Percentiles rank a stretch among this genome's conserved stretches.
These are phyloP conservation scores for Dactylella cylindrospora DNA, from an alignment of 2,329 filamentous ascomycete genomes.

Conservation along the genomic window DNA sequence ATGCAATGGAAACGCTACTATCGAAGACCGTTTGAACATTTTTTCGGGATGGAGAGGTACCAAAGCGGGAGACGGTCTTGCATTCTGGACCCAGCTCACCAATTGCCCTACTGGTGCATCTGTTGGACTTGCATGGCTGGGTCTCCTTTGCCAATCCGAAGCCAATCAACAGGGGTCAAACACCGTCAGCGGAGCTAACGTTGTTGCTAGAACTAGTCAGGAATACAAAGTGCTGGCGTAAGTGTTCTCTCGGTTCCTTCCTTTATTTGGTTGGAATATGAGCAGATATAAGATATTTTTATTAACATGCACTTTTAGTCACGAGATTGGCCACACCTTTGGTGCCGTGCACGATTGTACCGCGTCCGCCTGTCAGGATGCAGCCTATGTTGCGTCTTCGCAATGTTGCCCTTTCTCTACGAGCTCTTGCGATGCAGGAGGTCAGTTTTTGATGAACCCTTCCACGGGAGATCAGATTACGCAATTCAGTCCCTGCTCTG, in stretches of 20 bases:
- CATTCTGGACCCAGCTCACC: conserved; percentile 88
- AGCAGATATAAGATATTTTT: not conserved
- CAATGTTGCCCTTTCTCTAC: conserved; percentile 76
- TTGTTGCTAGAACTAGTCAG: conserved; percentile 77
- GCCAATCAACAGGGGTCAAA: conserved; percentile 61
- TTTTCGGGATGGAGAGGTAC: conserved; percentile 85
- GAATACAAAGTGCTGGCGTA: conserved; percentile 92
- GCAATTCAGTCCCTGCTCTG: conserved; percentile 79
- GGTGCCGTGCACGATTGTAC: conserved; percentile 94
- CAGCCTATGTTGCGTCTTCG: conserved; percentile 50
- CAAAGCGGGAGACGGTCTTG: conserved; percentile 74
- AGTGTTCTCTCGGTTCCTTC: conserved; percentile 1
- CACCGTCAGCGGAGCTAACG: conserved; percentile 80
- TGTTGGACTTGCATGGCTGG: conserved; percentile 90
- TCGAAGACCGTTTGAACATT: conserved; percentile 76
- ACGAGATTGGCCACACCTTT: conserved; percentile 92
- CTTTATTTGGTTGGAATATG: conserved; percentile 42
- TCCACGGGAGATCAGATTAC: conserved; percentile 73
- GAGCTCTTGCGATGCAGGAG: conserved; percentile 70
- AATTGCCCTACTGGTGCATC: conserved; percentile 79
- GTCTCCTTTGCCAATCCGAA: conserved; percentile 72
- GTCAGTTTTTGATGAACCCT: conserved; percentile 93
- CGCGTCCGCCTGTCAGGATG: conserved; percentile 51
- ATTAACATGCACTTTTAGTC: conserved; percentile 51
- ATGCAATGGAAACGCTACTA: conserved; percentile 65